phyloP scores from a whole-genome alignment of 345 rosid genomes.

The Bretschneidera sinensis region DNA sequence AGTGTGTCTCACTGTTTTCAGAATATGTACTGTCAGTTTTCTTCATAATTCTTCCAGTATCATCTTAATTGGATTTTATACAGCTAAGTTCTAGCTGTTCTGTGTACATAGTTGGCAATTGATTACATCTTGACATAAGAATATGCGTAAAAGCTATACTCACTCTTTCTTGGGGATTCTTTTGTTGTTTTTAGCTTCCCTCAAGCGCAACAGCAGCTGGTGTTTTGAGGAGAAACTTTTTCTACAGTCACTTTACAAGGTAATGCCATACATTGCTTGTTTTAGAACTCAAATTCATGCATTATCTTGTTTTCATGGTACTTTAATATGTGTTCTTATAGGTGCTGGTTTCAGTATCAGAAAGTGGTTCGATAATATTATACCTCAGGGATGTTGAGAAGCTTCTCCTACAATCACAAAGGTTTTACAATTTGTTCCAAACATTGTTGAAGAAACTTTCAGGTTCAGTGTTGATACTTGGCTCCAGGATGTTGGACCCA shows the following conservation, averaged over 20 bases:
- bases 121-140: background rate
- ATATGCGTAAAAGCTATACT: background rate
- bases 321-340: constrained; percentile 17
- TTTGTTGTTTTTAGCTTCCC: constrained; percentile 34
- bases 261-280: constrained; percentile 20
- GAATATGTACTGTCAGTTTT: too few species aligned
- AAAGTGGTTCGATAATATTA: constrained; percentile 52
- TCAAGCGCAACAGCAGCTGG: constrained; percentile 57
- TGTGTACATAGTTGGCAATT: background rate
- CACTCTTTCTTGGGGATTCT: constrained; percentile 5
- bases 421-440: constrained; percentile 56
- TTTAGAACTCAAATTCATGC: background rate
- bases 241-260: constrained; percentile 86
- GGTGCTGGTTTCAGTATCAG: constrained; percentile 72
- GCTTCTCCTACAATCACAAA: constrained; percentile 72
- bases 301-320: background rate
- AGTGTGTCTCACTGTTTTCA: too few species aligned
- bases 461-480: constrained; percentile 72
- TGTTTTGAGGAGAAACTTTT: constrained; percentile 79
- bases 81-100: background rate
- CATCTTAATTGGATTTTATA: too few species aligned
- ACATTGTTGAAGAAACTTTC: constrained; percentile 67
- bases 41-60: too few species aligned
- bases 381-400: constrained; percentile 80
- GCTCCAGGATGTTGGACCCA: constrained; percentile 63